A percentile compares a stretch with the other conserved stretches of the same genome.
These are phyloP conservation scores for Kalaharituber pfeilii DNA, from an alignment of 2,329 filamentous ascomycete genomes.

Conservation along the genomic window DNA sequence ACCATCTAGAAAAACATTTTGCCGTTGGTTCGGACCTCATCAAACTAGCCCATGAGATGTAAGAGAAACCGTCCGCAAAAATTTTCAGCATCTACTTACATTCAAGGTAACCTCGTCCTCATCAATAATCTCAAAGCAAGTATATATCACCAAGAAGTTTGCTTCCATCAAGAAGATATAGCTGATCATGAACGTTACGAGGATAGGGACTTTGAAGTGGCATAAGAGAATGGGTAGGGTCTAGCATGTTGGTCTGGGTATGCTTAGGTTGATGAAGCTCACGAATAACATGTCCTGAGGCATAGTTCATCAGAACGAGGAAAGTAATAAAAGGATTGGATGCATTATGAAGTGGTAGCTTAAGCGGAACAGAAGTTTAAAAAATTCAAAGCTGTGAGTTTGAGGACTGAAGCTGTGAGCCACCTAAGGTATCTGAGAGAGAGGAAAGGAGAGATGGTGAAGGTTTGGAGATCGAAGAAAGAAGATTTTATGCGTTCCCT, in stretches of 20 bases:
- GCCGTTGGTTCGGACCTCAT: neutral
- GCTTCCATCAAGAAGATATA: neutral
- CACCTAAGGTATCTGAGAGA: no score
- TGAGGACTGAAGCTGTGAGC: no score
- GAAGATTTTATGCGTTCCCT: no score
- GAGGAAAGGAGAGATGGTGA: no score
- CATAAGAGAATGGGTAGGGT: neutral
- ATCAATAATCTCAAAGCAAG: neutral
- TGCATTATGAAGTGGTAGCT: neutral
- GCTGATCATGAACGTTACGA: neutral
- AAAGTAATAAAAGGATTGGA: neutral
- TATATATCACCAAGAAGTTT: neutral
- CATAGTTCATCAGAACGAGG: neutral
- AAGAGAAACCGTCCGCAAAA: no score
- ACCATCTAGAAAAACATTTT: neutral
- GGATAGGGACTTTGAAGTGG: neutral
- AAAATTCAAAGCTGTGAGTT: no score
- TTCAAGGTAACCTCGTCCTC: neutral
- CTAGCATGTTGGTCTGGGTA: neutral
- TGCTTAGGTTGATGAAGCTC: neutral
- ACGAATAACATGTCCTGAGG: neutral
- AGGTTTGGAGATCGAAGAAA: no score
- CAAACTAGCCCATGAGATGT: neutral
- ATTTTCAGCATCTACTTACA: neutral
- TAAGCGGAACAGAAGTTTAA: no score